Evolutionary conservation across 2,329 filamentous ascomycete genomes (phyloP).

Genomic region (Trichoderma polysporum): DNA sequence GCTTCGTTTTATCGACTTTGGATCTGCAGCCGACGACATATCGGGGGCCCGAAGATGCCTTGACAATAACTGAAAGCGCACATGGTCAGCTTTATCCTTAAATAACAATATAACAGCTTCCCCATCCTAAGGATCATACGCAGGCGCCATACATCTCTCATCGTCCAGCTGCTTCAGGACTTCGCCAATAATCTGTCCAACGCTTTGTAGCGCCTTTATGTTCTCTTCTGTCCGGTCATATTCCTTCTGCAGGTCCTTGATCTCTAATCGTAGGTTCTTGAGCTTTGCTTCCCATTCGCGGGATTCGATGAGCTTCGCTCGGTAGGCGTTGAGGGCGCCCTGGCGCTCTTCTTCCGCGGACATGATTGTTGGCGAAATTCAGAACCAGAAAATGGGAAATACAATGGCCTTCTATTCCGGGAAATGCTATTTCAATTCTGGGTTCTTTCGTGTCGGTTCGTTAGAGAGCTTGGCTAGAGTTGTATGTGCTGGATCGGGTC

Average conservation of each 20-base stretch:
- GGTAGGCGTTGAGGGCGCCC: conserved; percentile 74
- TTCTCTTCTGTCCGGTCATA: conserved; percentile 98
- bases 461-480: conserved; percentile 1
- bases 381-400: background rate
- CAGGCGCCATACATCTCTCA: conserved; percentile 74
- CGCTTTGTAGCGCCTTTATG: conserved; percentile 98
- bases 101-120: background rate
- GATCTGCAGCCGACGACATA: conserved; percentile 98
- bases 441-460: background rate
- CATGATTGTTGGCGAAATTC: conserved; percentile 38
- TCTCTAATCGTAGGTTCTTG: conserved; percentile 88
- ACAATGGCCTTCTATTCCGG: background rate
- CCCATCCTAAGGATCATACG: background rate
- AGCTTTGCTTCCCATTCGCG: conserved; percentile 99
- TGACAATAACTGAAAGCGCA: conserved; percentile 77
- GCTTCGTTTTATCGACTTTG: conserved; percentile 94
- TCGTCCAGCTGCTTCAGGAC: conserved; percentile 98
- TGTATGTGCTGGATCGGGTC: conserved; percentile 21
- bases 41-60: conserved; percentile 93
- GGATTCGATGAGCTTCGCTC: conserved; percentile 83
- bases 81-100: conserved; percentile 15
- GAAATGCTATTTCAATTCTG: background rate
- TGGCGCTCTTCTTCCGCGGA: conserved; percentile 59
- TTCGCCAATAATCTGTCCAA: conserved; percentile 98
- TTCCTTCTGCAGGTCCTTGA: conserved; percentile 92